Conservation (phyloP, 768 basidiomycete species). For the Exsudoporus frostii region DNA sequence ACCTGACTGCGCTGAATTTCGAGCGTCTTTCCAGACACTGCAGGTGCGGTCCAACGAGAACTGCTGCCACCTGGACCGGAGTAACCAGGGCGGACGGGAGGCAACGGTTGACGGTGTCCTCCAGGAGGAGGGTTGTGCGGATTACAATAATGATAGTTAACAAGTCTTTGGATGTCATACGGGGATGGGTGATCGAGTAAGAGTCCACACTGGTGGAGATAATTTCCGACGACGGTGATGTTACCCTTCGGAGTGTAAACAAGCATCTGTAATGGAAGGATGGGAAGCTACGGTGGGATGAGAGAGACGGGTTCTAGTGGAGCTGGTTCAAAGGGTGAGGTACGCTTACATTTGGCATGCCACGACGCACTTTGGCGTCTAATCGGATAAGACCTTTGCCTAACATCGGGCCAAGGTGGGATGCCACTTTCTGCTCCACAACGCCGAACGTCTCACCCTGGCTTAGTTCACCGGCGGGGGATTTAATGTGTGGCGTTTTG, state of each 20-base stretch:
- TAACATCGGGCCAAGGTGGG: slow-evolving; percentile 76
- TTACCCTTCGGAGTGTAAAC: slow-evolving; percentile 95
- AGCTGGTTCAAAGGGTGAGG: slow-evolving; percentile 13
- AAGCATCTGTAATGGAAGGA: slow-evolving; percentile 79
- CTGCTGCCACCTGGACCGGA: slow-evolving; percentile 36
- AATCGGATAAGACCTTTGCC: slow-evolving; percentile 79
- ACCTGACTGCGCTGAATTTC: slow-evolving; percentile 92
- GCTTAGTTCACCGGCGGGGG: slow-evolving; percentile 49
- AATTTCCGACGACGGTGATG: slow-evolving; percentile 75
- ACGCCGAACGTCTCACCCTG: slow-evolving; percentile 74
- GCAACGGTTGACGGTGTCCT: slow-evolving; percentile 47
- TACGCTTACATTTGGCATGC: slow-evolving; percentile 55
- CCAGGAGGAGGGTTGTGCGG: slow-evolving; percentile 84
- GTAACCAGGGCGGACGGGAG: slow-evolving; percentile 42
- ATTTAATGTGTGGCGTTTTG: slow-evolving; percentile 54
- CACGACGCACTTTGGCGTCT: slow-evolving; percentile 72
- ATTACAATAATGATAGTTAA: slow-evolving; percentile 75
- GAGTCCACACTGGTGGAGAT: slow-evolving; percentile 63
- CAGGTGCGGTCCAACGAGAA: slow-evolving; percentile 55
- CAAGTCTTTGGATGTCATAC: slow-evolving; percentile 57
- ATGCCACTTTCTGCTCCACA: slow-evolving; percentile 83
- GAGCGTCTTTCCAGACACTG: slow-evolving; percentile 68
- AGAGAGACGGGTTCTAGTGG: slow-evolving; percentile 17
- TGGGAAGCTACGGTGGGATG: slow-evolving; percentile 56
- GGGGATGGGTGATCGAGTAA: slow-evolving; percentile 79